These are phyloP conservation scores for Tetragonia tetragonoides DNA, from an alignment of 148 eudicot species.

Conservation along the genomic window DNA sequence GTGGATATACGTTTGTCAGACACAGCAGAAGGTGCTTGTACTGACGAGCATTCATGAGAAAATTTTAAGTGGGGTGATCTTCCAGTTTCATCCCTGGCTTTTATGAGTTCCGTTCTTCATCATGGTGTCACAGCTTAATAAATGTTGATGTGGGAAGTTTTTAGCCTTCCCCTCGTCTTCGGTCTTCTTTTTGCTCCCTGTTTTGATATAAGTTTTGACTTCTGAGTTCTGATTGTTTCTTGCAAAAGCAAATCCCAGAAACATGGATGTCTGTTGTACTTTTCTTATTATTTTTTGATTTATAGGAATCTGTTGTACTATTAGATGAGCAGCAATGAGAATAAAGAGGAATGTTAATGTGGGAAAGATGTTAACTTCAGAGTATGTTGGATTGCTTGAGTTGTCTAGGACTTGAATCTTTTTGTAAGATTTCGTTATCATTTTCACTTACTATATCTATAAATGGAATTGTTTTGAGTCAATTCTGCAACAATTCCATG, in stretches of 20 bases:
- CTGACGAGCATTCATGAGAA: neutral
- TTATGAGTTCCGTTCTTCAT: neutral
- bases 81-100: neutral
- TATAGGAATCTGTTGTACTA: neutral
- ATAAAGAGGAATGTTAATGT: neutral
- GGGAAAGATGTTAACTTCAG: too few relatives aligned
- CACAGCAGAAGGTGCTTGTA: neutral
- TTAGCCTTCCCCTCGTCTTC: conserved; percentile 3
- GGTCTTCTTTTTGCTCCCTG: too few relatives aligned
- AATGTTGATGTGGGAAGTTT: conserved; percentile 3
- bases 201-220: neutral
- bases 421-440: too few relatives aligned
- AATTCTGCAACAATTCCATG: too few relatives aligned
- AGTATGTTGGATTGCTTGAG: too few relatives aligned
- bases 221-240: neutral
- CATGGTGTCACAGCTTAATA: neutral
- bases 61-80: neutral
- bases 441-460: too few relatives aligned
- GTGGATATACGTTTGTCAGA: neutral
- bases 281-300: too few relatives aligned
- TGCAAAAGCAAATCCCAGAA: conserved; percentile 1
- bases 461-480: too few relatives aligned
- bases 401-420: too few relatives aligned
- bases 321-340: neutral
- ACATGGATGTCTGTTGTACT: neutral